phyloP scores from a whole-genome alignment of 2,329 filamentous ascomycete genomes.

The Pseudonectria buxi region DNA sequence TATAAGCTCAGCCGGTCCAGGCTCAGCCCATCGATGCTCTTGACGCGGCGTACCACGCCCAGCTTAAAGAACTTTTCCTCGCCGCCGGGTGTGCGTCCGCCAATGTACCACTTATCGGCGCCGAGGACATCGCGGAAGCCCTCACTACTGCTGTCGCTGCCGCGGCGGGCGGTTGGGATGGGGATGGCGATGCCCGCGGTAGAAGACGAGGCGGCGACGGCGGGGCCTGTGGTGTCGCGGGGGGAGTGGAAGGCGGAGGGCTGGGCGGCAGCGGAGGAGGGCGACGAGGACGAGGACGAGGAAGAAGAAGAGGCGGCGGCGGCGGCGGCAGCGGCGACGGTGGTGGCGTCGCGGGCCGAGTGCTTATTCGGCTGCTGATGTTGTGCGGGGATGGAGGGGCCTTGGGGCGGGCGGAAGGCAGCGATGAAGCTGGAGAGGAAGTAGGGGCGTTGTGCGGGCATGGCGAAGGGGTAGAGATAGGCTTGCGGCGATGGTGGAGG shows the following conservation, averaged over 20 bases:
- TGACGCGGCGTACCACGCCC: slow-evolving; percentile 64
- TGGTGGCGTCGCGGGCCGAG: slow-evolving; percentile 19
- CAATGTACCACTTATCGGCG: slow-evolving; percentile 76
- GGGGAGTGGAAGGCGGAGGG: slow-evolving; percentile 25
- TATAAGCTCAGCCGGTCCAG: slow-evolving; percentile 69
- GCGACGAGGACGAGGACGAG: slow-evolving; percentile 17
- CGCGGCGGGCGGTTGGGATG: slow-evolving; percentile 45
- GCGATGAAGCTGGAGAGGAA: slow-evolving; percentile 52
- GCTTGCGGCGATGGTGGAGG: neutral
- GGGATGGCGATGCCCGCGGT: slow-evolving; percentile 30
- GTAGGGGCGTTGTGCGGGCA: slow-evolving; percentile 49
- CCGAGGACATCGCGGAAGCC: slow-evolving; percentile 68
- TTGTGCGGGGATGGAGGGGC: slow-evolving; percentile 28
- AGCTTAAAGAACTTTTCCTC: slow-evolving; percentile 78
- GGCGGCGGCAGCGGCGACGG: slow-evolving; percentile 17
- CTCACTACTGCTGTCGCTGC: slow-evolving; percentile 69
- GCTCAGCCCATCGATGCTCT: slow-evolving; percentile 68
- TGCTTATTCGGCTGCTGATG: slow-evolving; percentile 31
- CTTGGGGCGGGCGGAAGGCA: slow-evolving; percentile 44
- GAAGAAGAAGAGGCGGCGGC: slow-evolving; percentile 13
- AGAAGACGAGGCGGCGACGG: slow-evolving; percentile 8
- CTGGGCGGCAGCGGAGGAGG: slow-evolving; percentile 14
- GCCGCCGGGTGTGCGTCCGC: slow-evolving; percentile 66
- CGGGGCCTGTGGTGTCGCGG: slow-evolving; percentile 12
- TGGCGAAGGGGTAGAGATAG: slow-evolving; percentile 16